Evolutionary conservation across 225 moss, liverwort and hornwort genomes (phyloP), one percentile per base, ranked within the genome.

Genomic region (Marchantia paleacea): DNA sequence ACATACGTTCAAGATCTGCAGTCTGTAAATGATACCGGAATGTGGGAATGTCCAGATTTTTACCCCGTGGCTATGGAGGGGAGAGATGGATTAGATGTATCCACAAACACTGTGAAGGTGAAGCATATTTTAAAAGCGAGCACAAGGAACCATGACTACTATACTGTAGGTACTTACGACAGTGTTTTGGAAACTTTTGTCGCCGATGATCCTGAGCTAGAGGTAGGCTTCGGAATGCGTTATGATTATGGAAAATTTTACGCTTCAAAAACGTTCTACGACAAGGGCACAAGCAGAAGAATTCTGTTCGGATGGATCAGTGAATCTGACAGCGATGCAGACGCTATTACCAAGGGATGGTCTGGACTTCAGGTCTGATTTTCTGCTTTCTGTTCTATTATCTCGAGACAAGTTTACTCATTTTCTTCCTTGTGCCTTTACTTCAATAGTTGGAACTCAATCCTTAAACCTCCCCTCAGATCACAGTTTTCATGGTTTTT

Each of bases 21-120:
- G 67, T 81, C 86, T 14, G 91, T 93, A 0, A 11, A 80, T 7
- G 84, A 81, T 29, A 91, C 92, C 4, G 92, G 92, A 1, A 91
- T 93, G 92, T 93, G 92, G 92, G 92, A 93, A 83, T 93, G 92
- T 80, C 89, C 90, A 0, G 92, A 93, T 81, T 93, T 93, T 70
- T 93, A 76, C 28, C 92, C 92, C 0, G 86, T 93, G 39, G 80
- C 77, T 22, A 26, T 79, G 18, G 82, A 84, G 2, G 90, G 90
- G 20, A 51, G 80, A 67, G 53, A 75, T 15, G 91, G 92, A 3
- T 57, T 74, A 18, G 88, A 89, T 6, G 88, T 85, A 12, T 91
- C 91, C 15, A 76, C 65, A 3, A 85, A 85, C 48, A 91, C 86
- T 10, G 78, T 77, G 20, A 28, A 70, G 52, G 88, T 91, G 75